These are phyloP conservation scores for Schoenoplectus triqueter DNA, from an alignment of 202 grass and related monocot genomes.

Conservation along the genomic window DNA sequence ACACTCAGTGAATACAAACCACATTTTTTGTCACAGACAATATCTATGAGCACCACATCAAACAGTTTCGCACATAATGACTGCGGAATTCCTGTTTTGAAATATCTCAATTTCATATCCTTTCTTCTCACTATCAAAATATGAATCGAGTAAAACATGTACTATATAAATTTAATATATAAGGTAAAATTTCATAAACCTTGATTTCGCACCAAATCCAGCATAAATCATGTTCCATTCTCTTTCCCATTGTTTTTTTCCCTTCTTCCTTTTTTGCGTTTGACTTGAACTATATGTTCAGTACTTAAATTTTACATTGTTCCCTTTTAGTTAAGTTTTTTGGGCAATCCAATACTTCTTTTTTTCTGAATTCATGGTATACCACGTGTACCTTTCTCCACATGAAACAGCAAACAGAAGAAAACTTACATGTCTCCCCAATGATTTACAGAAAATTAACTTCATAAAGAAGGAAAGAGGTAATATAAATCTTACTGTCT, in stretches of 20 bases:
- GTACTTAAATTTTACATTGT: background rate
- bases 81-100: background rate
- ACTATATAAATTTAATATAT: background rate
- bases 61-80: constrained; percentile 10
- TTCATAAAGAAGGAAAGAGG: constrained; percentile 1
- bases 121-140: background rate
- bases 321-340: constrained; percentile 4
- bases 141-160: background rate
- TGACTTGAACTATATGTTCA: background rate
- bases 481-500: constrained; percentile 68
- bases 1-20: background rate
- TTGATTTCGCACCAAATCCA: background rate
- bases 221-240: background rate
- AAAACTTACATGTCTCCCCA: background rate
- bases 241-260: background rate
- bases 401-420: constrained; percentile 6
- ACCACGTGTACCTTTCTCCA: background rate
- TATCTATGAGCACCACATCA: background rate
- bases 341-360: background rate
- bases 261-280: background rate
- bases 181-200: background rate
- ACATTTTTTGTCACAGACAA: background rate
- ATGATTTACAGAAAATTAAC: background rate
- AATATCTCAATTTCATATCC: background rate
- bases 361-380: background rate